Evolutionary conservation across 345 rosid species (phyloP).

Genomic region (Citrus inodora): DNA sequence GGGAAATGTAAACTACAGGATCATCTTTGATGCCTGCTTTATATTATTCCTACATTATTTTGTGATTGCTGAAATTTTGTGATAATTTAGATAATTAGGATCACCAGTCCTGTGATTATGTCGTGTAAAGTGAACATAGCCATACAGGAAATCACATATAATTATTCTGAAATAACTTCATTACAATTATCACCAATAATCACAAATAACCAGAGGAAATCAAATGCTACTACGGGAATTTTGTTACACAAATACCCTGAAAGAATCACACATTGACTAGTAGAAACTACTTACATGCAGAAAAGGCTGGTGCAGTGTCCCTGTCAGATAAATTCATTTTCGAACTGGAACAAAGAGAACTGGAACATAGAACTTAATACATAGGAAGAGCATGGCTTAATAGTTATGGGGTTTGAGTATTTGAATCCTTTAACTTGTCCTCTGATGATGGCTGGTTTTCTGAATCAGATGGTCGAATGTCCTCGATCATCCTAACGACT

Average conservation of each 20-base stretch:
- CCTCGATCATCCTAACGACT: slow-evolving; percentile 77
- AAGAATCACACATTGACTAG: slow-evolving; percentile 13
- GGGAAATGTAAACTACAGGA: not conserved
- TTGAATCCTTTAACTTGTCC: slow-evolving; percentile 27
- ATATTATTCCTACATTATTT: not conserved
- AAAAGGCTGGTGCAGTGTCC: not conserved
- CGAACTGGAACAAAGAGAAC: not conserved
- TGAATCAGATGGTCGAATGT: slow-evolving; percentile 55
- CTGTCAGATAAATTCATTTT: not conserved
- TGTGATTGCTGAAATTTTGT: not conserved
- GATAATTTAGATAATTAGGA: not conserved
- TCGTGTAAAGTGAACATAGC: not conserved
- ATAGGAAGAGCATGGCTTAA: not conserved
- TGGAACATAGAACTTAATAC: not conserved
- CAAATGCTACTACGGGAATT: not conserved
- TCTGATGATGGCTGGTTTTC: slow-evolving; percentile 54
- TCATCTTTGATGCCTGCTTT: not conserved
- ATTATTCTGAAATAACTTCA: not conserved
- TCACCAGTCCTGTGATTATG: not conserved
- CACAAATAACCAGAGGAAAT: not conserved
- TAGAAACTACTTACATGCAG: not conserved
- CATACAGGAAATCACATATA: not conserved
- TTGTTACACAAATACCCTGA: slow-evolving; percentile 5
- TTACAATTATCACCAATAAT: not conserved
- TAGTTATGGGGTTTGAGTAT: slow-evolving; percentile 19